These are phyloP conservation scores for Inga leiocalycina DNA, from an alignment of 306 rosid genomes.

Conservation along the genomic window DNA sequence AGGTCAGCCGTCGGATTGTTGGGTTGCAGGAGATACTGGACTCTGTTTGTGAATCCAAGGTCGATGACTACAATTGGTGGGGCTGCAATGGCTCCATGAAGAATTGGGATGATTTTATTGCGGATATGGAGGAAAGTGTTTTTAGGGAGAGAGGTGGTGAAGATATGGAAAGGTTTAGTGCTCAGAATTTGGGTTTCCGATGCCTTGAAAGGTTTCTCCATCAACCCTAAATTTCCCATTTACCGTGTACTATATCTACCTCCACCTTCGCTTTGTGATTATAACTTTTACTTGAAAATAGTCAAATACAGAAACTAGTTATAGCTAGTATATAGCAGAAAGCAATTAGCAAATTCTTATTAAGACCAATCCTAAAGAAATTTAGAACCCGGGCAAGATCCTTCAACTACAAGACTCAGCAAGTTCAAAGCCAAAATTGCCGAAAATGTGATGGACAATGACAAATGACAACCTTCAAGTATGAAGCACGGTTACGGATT, in stretches of 20 bases:
- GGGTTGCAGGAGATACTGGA: constrained; percentile 90
- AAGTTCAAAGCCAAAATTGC: neutral
- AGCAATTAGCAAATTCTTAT: neutral
- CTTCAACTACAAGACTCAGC: constrained; percentile 14
- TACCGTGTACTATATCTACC: neutral
- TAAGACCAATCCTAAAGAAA: neutral
- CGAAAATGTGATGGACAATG: neutral
- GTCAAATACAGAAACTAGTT: neutral
- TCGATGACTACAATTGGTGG: constrained; percentile 45
- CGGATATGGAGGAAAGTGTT: constrained; percentile 78
- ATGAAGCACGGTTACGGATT: neutral
- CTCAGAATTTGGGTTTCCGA: constrained; percentile 75
- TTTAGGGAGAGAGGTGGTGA: constrained; percentile 83
- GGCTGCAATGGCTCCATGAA: constrained; percentile 29
- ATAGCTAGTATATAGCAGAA: neutral
- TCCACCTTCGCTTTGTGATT: neutral
- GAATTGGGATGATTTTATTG: constrained; percentile 71
- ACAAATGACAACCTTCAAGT: neutral
- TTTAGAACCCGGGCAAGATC: constrained; percentile 24
- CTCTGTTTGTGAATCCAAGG: constrained; percentile 54
- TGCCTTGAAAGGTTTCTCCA: constrained; percentile 85
- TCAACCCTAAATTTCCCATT: constrained; percentile 47
- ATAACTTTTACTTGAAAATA: neutral
- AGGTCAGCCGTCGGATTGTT: constrained; percentile 83
- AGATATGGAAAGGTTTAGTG: constrained; percentile 72